These are phyloP conservation scores for Chaetomiaceae sp. DNA, from an alignment of 2,329 filamentous ascomycete species.

Conservation along the genomic window DNA sequence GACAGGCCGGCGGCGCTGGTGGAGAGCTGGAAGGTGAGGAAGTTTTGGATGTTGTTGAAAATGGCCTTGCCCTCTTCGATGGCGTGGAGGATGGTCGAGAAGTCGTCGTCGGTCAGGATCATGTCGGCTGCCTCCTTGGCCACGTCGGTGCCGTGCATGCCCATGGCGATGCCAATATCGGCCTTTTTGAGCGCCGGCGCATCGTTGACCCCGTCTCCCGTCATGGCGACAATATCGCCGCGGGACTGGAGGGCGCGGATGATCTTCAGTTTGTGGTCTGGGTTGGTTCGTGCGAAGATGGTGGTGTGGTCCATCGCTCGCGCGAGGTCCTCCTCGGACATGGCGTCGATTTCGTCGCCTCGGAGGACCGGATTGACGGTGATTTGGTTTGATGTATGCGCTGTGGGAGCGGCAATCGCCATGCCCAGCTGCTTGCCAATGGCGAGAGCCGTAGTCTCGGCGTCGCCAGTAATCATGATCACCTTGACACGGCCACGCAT, in stretches of 20 bases:
- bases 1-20: conserved; percentile 92
- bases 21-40: conserved; percentile 95
- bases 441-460: conserved; percentile 88
- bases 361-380: conserved; percentile 69
- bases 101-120: conserved; percentile 86
- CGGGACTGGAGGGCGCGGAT: conserved; percentile 84
- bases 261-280: conserved; percentile 98
- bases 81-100: conserved; percentile 84
- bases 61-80: conserved; percentile 99
- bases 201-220: conserved; percentile 96
- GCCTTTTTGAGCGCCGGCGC: conserved; percentile 94
- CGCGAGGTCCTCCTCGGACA: conserved; percentile 80
- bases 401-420: conserved; percentile 60
- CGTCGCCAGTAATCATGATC: conserved; percentile 98
- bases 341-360: conserved; percentile 88
- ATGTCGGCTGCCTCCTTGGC: conserved; percentile 95
- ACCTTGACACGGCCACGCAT: conserved; percentile 95
- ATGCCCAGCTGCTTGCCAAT: conserved; percentile 96
- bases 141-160: conserved; percentile 88
- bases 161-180: conserved; percentile 98
- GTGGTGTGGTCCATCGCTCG: conserved; percentile 83
- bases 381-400: conserved; percentile 50
- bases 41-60: conserved; percentile 99
- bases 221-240: conserved; percentile 98
- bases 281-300: conserved; percentile 93